phyloP scores from a whole-genome alignment of 2,329 filamentous ascomycete species.

The Nothophoma quercina region DNA sequence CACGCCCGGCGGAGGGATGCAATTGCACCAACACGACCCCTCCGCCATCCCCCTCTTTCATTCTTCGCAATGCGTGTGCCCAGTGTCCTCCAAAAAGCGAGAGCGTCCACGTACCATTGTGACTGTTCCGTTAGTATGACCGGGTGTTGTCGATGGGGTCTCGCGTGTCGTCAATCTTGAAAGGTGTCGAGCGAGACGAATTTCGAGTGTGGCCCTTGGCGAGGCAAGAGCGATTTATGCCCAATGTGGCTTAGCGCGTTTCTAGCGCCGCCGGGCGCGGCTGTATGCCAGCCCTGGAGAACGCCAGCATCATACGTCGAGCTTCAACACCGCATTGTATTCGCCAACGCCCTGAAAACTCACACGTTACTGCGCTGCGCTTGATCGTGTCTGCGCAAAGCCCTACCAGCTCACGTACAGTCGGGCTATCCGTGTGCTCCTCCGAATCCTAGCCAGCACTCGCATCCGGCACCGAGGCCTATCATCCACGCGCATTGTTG shows the following conservation, averaged over 20 bases:
- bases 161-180: constrained; percentile 48
- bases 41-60: constrained; percentile 11
- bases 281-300: constrained; percentile 36
- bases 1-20: constrained; percentile 28
- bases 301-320: constrained; percentile 14
- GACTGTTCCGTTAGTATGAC: constrained; percentile 47
- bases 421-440: not conserved
- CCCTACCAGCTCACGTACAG: too few species aligned
- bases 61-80: constrained; percentile 22
- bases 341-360: too few species aligned
- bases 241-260: too few species aligned
- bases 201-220: constrained; percentile 33
- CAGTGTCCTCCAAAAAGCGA: constrained; percentile 19
- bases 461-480: not conserved
- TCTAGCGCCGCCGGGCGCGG: constrained; percentile 12
- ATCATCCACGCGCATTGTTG: too few species aligned
- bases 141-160: constrained; percentile 46
- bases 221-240: constrained; percentile 1
- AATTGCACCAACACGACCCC: constrained; percentile 25
- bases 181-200: constrained; percentile 28
- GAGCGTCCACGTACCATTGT: constrained; percentile 48
- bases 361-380: too few species aligned
- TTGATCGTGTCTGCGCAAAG: too few species aligned
- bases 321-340: constrained; percentile 2
- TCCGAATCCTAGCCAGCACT: not conserved